Evolutionary conservation across 805 yeast species (phyloP), one percentile per base, ranked within the genome.

Genomic region (Wickerhamomyces tratensis): DNA sequence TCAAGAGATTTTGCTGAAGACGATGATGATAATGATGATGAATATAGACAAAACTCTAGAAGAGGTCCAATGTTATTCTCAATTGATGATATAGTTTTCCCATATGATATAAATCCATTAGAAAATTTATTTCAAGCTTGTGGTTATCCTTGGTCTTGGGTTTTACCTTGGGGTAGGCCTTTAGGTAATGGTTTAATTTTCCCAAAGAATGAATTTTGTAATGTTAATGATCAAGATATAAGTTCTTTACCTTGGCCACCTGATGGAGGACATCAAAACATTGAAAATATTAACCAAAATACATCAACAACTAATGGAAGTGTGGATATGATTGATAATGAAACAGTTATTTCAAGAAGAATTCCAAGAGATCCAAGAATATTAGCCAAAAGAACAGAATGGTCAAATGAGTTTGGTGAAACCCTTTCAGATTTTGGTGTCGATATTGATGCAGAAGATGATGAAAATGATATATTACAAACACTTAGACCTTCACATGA

Each of bases 191-290:
- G 96, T 0, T 54, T 73, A 40, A 53, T 53, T 1, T 88, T 78
- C 47, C 61, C 60, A 7, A 78, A 72, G 46, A 76, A 76, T 48
- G 86, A 80, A 37, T 60, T 67, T 33, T 56, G 71, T 14, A 71
- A 66, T 11, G 56, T 57, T 27, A 64, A 64, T 5, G 74, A 68
- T 25, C 76, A 73, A 43, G 84, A 81, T 51, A 74, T 83, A 46
- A 61, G 82, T 41, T 73, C 76, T 1, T 63, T 82, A 35, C 93
- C 96, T 2, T 91, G 97, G 95, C 98, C 98, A 1, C 95, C 96
- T 1, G 95, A 87, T 62, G 88, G 86, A 6, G 79, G 79, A 1
- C 67, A 71, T 50, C 69, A 64, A 40, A 70, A 61, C 35, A 39
- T 39, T 10, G 41, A 30, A 7, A 37, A 33, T 25, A 12, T 30